Conservation (phyloP, 495 filamentous ascomycete species). For the Eremomyces bilateralis region DNA sequence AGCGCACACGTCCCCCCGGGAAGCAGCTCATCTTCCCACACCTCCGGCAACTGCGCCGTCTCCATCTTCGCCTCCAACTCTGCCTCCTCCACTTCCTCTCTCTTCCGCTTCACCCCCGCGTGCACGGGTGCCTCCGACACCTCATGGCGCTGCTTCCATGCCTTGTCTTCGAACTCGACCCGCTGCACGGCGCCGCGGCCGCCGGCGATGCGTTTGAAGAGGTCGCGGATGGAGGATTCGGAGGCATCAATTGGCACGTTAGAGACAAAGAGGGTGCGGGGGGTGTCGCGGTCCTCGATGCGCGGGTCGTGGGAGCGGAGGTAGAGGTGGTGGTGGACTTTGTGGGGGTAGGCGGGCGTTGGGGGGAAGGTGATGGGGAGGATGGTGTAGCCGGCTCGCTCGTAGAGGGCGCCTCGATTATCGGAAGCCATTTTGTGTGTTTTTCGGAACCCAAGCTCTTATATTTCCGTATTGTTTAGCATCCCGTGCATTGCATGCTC, state of each 20-base stretch:
- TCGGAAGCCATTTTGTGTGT: no score
- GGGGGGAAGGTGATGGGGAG: no score
- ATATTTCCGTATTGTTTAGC: no score
- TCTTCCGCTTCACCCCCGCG: slow-evolving; percentile 15
- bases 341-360: no score
- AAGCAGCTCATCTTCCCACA: slow-evolving; percentile 56
- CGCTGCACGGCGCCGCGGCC: slow-evolving; percentile 54
- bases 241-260: slow-evolving; percentile 79
- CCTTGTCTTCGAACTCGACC: slow-evolving; percentile 43
- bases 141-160: slow-evolving; percentile 3
- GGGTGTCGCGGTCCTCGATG: slow-evolving; percentile 46
- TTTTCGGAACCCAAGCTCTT: no score
- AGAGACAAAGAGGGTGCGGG: slow-evolving; percentile 62
- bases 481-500: no score
- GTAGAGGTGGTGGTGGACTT: slow-evolving; percentile 90
- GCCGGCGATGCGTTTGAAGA: slow-evolving; percentile 44
- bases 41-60: slow-evolving; percentile 30
- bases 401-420: no score
- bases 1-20: slow-evolving; percentile 56
- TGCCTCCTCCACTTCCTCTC: slow-evolving; percentile 19
- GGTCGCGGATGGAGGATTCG: slow-evolving; percentile 44
- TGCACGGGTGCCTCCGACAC: slow-evolving; percentile 3
- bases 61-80: slow-evolving; percentile 22
- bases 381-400: no score
- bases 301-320: slow-evolving; percentile 60